Conservation (phyloP, 2,329 filamentous ascomycete species). For the Graphilbum sp. region DNA sequence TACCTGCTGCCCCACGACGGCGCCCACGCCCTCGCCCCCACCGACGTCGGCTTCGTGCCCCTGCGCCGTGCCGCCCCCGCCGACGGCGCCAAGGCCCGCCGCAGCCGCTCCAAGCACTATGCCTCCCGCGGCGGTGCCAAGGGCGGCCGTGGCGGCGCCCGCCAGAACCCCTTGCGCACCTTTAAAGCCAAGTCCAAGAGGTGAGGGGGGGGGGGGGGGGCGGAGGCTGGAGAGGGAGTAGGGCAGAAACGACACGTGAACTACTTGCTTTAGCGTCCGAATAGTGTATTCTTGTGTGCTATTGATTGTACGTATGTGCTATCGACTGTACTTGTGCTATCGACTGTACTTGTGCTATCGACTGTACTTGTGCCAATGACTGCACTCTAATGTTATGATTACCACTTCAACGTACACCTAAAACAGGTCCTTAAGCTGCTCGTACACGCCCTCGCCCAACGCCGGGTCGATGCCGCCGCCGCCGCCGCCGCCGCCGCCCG, state of each 20-base stretch:
- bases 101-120: slow-evolving; percentile 19
- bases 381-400: too few species aligned
- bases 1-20: slow-evolving; percentile 73
- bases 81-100: slow-evolving; percentile 27
- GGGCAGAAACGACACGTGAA: too few species aligned
- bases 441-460: neutral
- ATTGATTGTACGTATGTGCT: too few species aligned
- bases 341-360: too few species aligned
- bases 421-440: neutral
- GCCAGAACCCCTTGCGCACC: slow-evolving; percentile 7
- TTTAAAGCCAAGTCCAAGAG: slow-evolving; percentile 7
- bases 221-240: neutral
- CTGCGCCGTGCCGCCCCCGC: slow-evolving; percentile 35
- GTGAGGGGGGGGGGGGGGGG: neutral
- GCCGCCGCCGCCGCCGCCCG: too few species aligned
- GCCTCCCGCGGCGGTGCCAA: slow-evolving; percentile 3
- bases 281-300: too few species aligned
- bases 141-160: neutral
- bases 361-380: too few species aligned
- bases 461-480: too few species aligned
- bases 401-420: too few species aligned
- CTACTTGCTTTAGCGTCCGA: too few species aligned
- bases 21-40: slow-evolving; percentile 47
- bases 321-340: too few species aligned
- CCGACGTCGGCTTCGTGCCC: slow-evolving; percentile 63